Evolutionary conservation across 2,329 filamentous ascomycete species (phyloP), one percentile per base, ranked within the genome.

Genomic region (Saccharata proteae): DNA sequence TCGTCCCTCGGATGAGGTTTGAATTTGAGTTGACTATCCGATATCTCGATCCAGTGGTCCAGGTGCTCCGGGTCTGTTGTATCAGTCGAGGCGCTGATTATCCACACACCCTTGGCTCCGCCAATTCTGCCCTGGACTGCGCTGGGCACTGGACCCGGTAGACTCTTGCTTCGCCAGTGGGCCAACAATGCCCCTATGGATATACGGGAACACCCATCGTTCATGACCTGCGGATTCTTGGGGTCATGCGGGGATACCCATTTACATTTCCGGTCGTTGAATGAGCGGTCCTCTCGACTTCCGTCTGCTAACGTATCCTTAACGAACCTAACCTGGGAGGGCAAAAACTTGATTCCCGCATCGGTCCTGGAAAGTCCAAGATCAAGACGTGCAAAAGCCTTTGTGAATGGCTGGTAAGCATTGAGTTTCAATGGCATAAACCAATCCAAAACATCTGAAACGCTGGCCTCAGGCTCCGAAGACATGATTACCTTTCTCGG

Each of bases 21-120:
- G 63, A 80, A 84, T 43, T 88, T 88, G 1, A 65, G 53, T 37
- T 88, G 82, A 1, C 77, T 83, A 0, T 65, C 52, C 0, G 58
- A 63, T 11, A 77, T 71, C 34, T 76, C 65, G 24, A 85, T 80
- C 77, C 76, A 81, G 7, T 60, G 49, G 3, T 50, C 47, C 14
- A 54, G 43, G 11, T 73, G 53, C 0, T 59, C 46, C 0, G 42
- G 32, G 2, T 64, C 55, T 1, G 55, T 54, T 0, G 51, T 51
- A 16, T 69, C 63, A 1, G 58, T 45, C 3, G 58, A 49, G 0
- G 62, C 58, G 40, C 78, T 74, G 4, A 77, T 52, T 27, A 78
- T 64, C 80, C 80, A 86, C 40, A 86, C 62, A 0, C 81, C 82
- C 49, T 88, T 88, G 1, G 77, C 77, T 12, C 77, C 71, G 7